phyloP scores from a whole-genome alignment of 108 stramenopile species.

The Nitzschia putrida region DNA sequence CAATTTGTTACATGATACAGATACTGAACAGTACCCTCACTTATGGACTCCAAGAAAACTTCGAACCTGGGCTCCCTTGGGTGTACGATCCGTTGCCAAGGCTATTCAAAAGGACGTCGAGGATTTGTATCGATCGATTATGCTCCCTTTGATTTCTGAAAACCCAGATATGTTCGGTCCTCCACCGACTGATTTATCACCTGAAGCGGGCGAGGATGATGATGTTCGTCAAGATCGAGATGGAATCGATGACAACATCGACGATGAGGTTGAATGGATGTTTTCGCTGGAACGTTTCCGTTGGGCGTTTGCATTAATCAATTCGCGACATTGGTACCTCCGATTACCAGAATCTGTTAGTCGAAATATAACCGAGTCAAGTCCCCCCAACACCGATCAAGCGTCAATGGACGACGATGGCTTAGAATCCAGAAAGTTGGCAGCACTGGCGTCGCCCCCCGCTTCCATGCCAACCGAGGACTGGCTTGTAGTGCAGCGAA shows the following conservation, averaged over 20 bases:
- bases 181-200: background rate
- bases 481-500: conserved; percentile 44
- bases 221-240: background rate
- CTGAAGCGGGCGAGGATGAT: conserved; percentile 4
- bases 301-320: conserved; percentile 87
- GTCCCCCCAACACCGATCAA: background rate
- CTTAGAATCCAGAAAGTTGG: background rate
- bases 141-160: conserved; percentile 48
- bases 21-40: conserved; percentile 54
- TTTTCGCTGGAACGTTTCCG: conserved; percentile 74
- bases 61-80: conserved; percentile 34
- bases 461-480: conserved; percentile 57
- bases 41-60: conserved; percentile 59
- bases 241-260: conserved; percentile 11
- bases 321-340: conserved; percentile 83
- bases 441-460: conserved; percentile 32
- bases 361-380: background rate
- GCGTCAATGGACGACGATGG: background rate
- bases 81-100: conserved; percentile 49
- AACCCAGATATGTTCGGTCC: conserved; percentile 67
- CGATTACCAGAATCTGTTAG: conserved; percentile 37
- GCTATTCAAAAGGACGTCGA: conserved; percentile 64
- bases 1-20: conserved; percentile 45
- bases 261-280: conserved; percentile 42
- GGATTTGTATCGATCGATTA: conserved; percentile 65